These are phyloP conservation scores for Diplodia mutila DNA, from an alignment of 2,329 filamentous ascomycete species.

Conservation along the genomic window DNA sequence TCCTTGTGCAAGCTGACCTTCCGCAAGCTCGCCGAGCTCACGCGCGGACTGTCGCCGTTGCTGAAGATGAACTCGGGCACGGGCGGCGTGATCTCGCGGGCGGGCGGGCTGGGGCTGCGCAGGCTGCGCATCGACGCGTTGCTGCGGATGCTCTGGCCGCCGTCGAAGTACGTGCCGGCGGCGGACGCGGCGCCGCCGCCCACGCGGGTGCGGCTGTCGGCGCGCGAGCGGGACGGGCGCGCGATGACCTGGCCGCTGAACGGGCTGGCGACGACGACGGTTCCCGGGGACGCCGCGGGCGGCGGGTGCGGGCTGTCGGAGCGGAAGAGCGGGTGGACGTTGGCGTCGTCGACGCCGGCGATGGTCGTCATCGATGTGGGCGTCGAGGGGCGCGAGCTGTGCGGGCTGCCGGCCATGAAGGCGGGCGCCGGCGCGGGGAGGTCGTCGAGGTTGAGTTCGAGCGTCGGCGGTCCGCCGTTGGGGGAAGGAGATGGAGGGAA, in stretches of 20 bases:
- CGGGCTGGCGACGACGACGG: conserved; percentile 71
- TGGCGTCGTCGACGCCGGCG: conserved; percentile 57
- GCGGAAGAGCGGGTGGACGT: conserved; percentile 79
- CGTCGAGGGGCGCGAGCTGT: conserved; percentile 43
- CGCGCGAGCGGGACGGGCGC: conserved; percentile 34
- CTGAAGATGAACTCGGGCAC: conserved; percentile 51
- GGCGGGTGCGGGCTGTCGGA: conserved; percentile 71
- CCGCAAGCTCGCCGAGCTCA: conserved; percentile 37
- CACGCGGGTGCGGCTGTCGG: conserved; percentile 43
- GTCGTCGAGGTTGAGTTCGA: conserved; percentile 23
- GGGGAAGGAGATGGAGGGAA: conserved; percentile 34
- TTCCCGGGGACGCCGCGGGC: conserved; percentile 68
- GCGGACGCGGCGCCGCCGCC: conserved; percentile 16
- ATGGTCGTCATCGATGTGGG: conserved; percentile 32
- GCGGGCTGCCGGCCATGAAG: conserved; percentile 31
- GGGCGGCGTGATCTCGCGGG: conserved; percentile 44
- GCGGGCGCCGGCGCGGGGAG: conserved; percentile 7
- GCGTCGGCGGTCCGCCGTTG: background rate
- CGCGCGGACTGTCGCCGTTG: conserved; percentile 45
- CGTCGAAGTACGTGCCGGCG: conserved; percentile 22
- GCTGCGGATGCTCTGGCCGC: conserved; percentile 27
- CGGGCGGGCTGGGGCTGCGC: conserved; percentile 36
- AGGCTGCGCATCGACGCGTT: conserved; percentile 9
- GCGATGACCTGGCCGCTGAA: conserved; percentile 66
- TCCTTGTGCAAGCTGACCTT: conserved; percentile 36